These are phyloP conservation scores for Dothideomycetidae sp. DNA, from an alignment of 2,329 filamentous ascomycete genomes.

Conservation along the genomic window DNA sequence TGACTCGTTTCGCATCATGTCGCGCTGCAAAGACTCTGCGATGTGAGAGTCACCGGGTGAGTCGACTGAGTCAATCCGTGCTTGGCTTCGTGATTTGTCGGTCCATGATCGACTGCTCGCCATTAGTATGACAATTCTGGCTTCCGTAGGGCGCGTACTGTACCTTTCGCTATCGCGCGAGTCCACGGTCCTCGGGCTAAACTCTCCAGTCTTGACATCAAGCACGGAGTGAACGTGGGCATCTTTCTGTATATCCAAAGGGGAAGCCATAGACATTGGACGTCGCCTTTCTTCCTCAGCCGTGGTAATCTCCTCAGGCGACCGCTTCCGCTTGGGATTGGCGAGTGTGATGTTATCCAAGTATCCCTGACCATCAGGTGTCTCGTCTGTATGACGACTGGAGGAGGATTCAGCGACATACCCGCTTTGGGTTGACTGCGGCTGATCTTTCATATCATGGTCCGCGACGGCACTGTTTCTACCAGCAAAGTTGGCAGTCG, in stretches of 20 bases:
- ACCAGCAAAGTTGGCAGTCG: conserved; percentile 1
- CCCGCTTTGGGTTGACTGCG: background rate
- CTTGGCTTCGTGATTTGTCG: background rate
- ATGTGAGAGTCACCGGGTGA: conserved; percentile 3
- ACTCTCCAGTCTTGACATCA: background rate
- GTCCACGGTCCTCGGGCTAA: background rate
- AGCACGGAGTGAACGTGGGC: background rate
- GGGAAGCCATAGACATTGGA: background rate
- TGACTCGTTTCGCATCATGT: conserved; percentile 1
- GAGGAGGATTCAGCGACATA: background rate
- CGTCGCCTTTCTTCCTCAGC: background rate
- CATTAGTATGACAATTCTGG: too few relatives aligned
- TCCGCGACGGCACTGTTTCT: background rate
- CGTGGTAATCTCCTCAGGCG: background rate
- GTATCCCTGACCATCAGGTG: background rate
- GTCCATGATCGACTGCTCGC: background rate
- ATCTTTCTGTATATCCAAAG: background rate
- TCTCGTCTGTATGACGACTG: background rate
- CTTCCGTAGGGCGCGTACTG: too few relatives aligned
- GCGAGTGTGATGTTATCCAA: conserved; percentile 6
- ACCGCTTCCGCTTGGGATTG: conserved; percentile 7
- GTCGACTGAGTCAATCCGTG: background rate
- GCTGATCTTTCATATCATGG: background rate
- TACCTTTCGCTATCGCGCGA: background rate
- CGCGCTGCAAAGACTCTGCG: conserved; percentile 3